Evolutionary conservation across 345 rosid species (phyloP), one percentile per base, ranked within the genome.

Genomic region (Lumnitzera littorea): DNA sequence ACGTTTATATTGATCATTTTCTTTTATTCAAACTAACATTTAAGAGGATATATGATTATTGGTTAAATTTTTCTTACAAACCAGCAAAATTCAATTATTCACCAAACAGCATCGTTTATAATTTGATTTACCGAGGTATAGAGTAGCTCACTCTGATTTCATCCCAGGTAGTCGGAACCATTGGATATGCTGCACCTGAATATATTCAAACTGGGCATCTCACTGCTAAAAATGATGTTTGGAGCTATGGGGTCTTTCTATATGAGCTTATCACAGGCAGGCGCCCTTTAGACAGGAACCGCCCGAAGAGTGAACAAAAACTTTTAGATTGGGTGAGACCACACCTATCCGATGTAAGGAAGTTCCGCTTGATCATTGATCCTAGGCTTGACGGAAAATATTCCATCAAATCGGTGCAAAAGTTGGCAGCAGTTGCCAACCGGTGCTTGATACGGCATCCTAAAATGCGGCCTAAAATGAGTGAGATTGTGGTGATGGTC

Each of bases 101-200:
- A 13, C 20, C n/a, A 4, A 16, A 50, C 16, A 13, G 13, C 52
- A 12, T 16, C 9, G 0, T 50, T 14, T 50, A 3, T 2, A 50
- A 13, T 14, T 14, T 50, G 16, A 16, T 50, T 50, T 27, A 25
- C 13, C 23, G 64, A 58, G 36, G 53, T 13, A 29, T 57, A 29
- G 24, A 60, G 16, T 27, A 15, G 50, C 48, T 53, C 27, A 15
- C 61, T 49, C 57, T 56, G 36, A 27, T 64, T 41, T 61, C 11
- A 48, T 46, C 50, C 56, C 82, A 87, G 98, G 88, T 87, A 29
- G 99, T 87, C 11, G 97, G 97, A 56, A 94, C 97, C 8, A 87
- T 89, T 15, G 99, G 99, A 55, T 94, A 94, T 66, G 96, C 97
- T 65, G 99, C 97, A 1, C 97, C 97, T 0, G 99, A 89, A 63